phyloP scores from a whole-genome alignment of 2,329 filamentous ascomycete species.

The Nemania sp. region DNA sequence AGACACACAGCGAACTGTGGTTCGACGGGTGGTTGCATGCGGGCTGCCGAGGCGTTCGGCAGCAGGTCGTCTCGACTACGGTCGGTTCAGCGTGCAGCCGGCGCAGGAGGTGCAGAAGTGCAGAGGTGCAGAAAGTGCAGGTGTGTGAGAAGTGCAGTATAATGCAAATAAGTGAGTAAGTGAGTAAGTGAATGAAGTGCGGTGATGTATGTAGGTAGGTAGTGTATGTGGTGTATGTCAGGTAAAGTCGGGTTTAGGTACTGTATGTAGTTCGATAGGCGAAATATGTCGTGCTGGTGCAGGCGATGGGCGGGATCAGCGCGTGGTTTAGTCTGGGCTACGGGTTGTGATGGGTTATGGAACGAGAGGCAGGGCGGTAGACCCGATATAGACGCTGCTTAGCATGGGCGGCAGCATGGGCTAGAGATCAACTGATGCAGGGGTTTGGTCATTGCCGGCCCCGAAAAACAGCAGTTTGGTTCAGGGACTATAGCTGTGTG shows the following conservation, averaged over 20 bases:
- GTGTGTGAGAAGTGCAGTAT: too few species aligned
- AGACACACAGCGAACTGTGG: too few species aligned
- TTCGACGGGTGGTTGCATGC: slow-evolving; percentile 9
- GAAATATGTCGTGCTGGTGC: slow-evolving; percentile 16
- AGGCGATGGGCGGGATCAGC: slow-evolving; percentile 23
- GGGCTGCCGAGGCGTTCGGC: slow-evolving; percentile 7
- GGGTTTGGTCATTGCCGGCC: slow-evolving; percentile 18
- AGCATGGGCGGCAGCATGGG: too few species aligned
- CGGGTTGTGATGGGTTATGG: neutral
- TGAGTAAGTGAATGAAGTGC: neutral
- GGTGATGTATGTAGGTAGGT: too few species aligned
- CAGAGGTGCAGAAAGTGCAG: neutral
- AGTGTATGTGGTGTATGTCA: too few species aligned
- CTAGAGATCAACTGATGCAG: slow-evolving; percentile 10
- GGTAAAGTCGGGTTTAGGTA: neutral
- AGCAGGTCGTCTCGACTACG: too few species aligned
- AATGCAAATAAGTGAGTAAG: neutral
- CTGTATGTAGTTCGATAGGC: neutral
- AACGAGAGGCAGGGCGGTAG: slow-evolving; percentile 1
- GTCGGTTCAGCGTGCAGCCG: too few species aligned
- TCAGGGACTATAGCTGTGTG: slow-evolving; percentile 1
- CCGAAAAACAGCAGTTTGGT: slow-evolving; percentile 6
- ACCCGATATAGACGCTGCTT: too few species aligned
- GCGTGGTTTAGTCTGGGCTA: slow-evolving; percentile 16
- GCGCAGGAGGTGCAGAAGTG: too few species aligned